Conservation (phyloP, 2,329 filamentous ascomycete genomes). For the Cadophora sp. region DNA sequence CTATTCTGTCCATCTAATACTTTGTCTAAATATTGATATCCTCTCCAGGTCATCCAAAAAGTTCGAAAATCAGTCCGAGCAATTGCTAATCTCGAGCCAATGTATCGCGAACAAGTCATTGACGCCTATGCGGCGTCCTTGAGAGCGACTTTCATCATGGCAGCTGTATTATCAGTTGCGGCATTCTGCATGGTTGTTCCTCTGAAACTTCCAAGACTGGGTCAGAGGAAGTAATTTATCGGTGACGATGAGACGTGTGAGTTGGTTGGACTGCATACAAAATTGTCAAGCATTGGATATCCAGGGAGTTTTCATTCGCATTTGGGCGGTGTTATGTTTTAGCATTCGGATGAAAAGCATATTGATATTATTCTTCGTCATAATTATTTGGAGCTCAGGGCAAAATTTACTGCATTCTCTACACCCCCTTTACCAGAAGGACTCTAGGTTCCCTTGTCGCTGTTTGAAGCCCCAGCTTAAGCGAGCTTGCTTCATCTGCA, state of each 20-base stretch:
- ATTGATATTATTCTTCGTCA: background rate
- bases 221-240: conserved; percentile 48
- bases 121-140: conserved; percentile 60
- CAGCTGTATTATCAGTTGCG: conserved; percentile 55
- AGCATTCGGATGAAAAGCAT: background rate
- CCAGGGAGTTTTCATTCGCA: background rate
- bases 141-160: conserved; percentile 51
- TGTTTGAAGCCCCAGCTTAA: too few relatives aligned
- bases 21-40: conserved; percentile 18
- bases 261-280: background rate
- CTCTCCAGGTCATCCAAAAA: conserved; percentile 52
- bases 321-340: conserved; percentile 1
- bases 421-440: too few relatives aligned
- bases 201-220: conserved; percentile 61
- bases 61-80: conserved; percentile 63
- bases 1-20: too few relatives aligned
- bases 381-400: too few relatives aligned
- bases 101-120: conserved; percentile 62
- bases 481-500: too few relatives aligned
- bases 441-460: too few relatives aligned
- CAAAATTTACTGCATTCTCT: too few relatives aligned
- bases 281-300: conserved; percentile 8
- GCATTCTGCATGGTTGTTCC: conserved; percentile 56
- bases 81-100: conserved; percentile 51
- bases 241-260: background rate